A percentile compares a stretch with the other conserved stretches of the same genome.
Conservation (phyloP, 2,329 filamentous ascomycete species). For the Karstenula rhodostoma region DNA sequence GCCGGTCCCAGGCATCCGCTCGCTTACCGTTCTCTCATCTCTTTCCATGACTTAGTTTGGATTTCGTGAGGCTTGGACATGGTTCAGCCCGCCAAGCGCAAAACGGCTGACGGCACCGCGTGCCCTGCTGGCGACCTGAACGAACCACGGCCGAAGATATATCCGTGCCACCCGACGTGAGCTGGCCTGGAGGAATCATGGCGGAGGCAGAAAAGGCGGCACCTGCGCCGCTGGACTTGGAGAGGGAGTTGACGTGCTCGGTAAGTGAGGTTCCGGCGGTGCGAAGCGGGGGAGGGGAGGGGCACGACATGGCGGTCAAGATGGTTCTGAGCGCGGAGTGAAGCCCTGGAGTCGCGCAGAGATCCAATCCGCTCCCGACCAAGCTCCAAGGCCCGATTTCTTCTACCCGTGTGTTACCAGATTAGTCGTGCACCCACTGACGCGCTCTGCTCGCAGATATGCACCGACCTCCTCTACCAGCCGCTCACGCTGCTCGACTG, state of each 20-base stretch:
- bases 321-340: background rate
- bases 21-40: background rate
- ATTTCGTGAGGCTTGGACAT: slow-evolving; percentile 2
- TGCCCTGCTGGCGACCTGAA: slow-evolving; percentile 25
- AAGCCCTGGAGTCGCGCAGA: background rate
- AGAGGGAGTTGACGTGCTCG: slow-evolving; percentile 94
- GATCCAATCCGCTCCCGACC: background rate
- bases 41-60: background rate
- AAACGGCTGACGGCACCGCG: slow-evolving; percentile 16
- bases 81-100: slow-evolving; percentile 17
- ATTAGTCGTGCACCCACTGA: slow-evolving; percentile 34
- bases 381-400: background rate
- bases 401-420: slow-evolving; percentile 13
- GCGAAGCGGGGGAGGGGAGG: slow-evolving; percentile 19
- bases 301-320: slow-evolving; percentile 3
- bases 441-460: slow-evolving; percentile 70
- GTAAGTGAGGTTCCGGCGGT: slow-evolving; percentile 63
- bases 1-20: slow-evolving; percentile 7
- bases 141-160: slow-evolving; percentile 6
- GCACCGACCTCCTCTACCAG: slow-evolving; percentile 92
- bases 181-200: slow-evolving; percentile 32
- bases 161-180: background rate
- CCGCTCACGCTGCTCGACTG: slow-evolving; percentile 92
- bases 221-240: slow-evolving; percentile 70
- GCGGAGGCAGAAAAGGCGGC: slow-evolving; percentile 46